Conservation (phyloP, 2,329 filamentous ascomycete genomes). For the Sclerotinia borealis region DNA sequence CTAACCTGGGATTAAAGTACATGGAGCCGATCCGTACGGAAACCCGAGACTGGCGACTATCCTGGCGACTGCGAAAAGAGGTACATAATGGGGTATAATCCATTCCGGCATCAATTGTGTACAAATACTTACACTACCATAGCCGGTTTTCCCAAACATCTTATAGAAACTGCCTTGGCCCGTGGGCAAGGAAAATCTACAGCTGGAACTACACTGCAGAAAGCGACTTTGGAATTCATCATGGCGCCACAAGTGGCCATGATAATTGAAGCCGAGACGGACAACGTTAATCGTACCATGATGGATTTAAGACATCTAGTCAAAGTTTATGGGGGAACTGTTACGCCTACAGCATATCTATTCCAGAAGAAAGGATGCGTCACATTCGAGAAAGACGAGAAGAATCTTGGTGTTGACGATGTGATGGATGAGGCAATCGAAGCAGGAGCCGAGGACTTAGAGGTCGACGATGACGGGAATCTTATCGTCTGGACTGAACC, state of each 20-base stretch:
- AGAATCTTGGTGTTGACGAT: conserved; percentile 51
- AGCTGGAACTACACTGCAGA: conserved; percentile 70
- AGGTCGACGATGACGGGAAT: conserved; percentile 60
- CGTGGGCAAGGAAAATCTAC: conserved; percentile 80
- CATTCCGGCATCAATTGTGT: conserved; percentile 13
- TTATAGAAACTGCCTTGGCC: conserved; percentile 80
- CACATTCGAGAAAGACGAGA: conserved; percentile 56
- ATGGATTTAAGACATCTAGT: conserved; percentile 66
- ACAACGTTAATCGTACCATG: conserved; percentile 68
- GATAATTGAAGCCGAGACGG: conserved; percentile 80
- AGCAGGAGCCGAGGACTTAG: conserved; percentile 70
- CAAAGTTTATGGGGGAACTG: conserved; percentile 63
- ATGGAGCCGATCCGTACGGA: conserved; percentile 63
- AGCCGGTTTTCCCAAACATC: conserved; percentile 74
- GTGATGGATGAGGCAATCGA: conserved; percentile 79
- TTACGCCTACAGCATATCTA: conserved; percentile 72
- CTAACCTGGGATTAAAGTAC: conserved; percentile 45
- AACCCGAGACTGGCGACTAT: conserved; percentile 73
- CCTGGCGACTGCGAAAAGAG: conserved; percentile 73
- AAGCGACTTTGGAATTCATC: conserved; percentile 72
- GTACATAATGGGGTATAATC: conserved; percentile 36
- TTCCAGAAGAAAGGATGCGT: conserved; percentile 77
- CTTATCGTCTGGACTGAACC: conserved; percentile 68
- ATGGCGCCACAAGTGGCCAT: conserved; percentile 65
- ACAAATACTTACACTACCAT: conserved; percentile 19